A percentile compares a stretch with the other conserved stretches of the same genome.
Evolutionary conservation across 192 early-diverging fungal genomes (phyloP).

Genomic region (Rhizophlyctis rosea): DNA sequence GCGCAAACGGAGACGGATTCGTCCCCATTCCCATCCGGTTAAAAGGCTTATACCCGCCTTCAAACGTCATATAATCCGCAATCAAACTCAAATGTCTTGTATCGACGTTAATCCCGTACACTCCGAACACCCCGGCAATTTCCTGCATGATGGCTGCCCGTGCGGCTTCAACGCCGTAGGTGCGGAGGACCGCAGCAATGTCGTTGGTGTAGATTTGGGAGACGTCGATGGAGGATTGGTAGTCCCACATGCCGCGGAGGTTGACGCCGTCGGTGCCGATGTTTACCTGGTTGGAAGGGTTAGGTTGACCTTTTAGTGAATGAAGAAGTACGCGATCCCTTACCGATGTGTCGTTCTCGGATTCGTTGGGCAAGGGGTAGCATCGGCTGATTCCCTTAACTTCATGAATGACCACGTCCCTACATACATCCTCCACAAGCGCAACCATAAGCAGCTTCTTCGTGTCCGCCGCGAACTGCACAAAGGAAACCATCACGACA

Average conservation of each 20-base stretch:
- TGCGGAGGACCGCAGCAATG: constrained; percentile 85
- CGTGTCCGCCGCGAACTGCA: constrained; percentile 77
- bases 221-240: constrained; percentile 71
- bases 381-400: constrained; percentile 76
- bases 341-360: constrained; percentile 73
- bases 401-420: constrained; percentile 77
- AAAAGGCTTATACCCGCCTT: constrained; percentile 98
- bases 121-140: constrained; percentile 86
- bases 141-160: constrained; percentile 89
- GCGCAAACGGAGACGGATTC: constrained; percentile 89
- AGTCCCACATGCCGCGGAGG: constrained; percentile 86
- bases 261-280: constrained; percentile 91
- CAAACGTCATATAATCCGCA: constrained; percentile 99
- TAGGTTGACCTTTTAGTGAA: not conserved
- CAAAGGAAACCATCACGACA: constrained; percentile 3
- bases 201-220: constrained; percentile 92
- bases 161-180: constrained; percentile 98
- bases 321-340: constrained; percentile 2
- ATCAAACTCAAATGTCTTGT: constrained; percentile 92
- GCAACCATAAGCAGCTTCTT: constrained; percentile 95
- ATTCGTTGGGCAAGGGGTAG: constrained; percentile 77
- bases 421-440: constrained; percentile 74
- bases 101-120: constrained; percentile 93
- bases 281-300: constrained; percentile 34
- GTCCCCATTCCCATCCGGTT: constrained; percentile 92